Percentiles rank a stretch among this genome's conserved stretches.
Conservation (phyloP, 2,329 filamentous ascomycete genomes). For the Pezicula rhizophila region DNA sequence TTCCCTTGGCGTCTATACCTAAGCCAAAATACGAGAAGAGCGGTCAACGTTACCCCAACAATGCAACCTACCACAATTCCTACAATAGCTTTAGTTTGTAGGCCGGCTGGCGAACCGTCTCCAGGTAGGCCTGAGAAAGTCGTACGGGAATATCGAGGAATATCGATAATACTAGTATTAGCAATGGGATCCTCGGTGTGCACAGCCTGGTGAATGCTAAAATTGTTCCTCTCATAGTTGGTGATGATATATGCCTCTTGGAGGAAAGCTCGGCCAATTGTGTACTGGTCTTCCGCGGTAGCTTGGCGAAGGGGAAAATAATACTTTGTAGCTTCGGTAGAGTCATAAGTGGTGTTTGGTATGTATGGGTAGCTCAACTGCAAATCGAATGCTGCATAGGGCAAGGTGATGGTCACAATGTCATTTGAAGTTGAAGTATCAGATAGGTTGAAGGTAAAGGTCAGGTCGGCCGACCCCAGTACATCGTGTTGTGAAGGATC, state of each 20-base stretch:
- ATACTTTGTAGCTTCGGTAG: conserved; percentile 29
- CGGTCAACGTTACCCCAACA: conserved; percentile 7
- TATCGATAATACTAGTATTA: conserved; percentile 19
- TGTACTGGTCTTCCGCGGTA: conserved; percentile 23
- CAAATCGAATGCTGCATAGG: conserved; percentile 28
- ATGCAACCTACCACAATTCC: conserved; percentile 18
- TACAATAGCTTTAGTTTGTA: conserved; percentile 18
- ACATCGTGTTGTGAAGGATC: conserved; percentile 45
- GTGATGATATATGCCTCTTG: conserved; percentile 31
- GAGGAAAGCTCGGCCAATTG: conserved; percentile 28
- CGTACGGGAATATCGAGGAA: conserved; percentile 9
- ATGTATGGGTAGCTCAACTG: conserved; percentile 21
- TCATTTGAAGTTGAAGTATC: conserved; percentile 35
- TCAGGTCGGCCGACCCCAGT: conserved; percentile 36
- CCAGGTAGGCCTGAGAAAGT: conserved; percentile 21
- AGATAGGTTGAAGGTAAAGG: conserved; percentile 52
- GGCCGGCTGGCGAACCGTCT: neutral
- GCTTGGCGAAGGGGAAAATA: conserved; percentile 28
- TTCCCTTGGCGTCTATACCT: conserved; percentile 12
- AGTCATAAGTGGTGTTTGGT: conserved; percentile 41
- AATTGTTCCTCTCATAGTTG: conserved; percentile 27
- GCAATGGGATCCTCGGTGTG: conserved; percentile 18
- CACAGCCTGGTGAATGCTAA: conserved; percentile 27
- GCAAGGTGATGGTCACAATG: conserved; percentile 33
- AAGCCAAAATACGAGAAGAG: conserved; percentile 11